Evolutionary conservation across 2,329 filamentous ascomycete species (phyloP), one percentile per base, ranked within the genome.

Genomic region (Alternaria metachromatica): DNA sequence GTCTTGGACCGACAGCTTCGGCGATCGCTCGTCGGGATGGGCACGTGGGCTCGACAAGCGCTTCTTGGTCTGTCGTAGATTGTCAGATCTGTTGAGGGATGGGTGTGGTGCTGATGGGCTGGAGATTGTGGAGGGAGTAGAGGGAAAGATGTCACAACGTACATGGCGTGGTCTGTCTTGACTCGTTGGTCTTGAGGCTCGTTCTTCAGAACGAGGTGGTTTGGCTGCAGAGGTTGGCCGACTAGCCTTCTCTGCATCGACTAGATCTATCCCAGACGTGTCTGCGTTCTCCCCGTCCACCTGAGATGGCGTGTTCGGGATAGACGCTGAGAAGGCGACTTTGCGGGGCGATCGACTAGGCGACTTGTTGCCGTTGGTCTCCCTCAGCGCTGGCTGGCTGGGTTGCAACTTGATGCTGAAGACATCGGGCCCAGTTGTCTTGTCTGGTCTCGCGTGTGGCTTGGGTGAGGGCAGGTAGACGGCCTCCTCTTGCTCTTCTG

Each of bases 1-100:
- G 60, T 85, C 82, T 60, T 82, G 77, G 55, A 84, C 78, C 4
- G 81, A 83, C 59, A 84, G 67, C 70, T 78, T 83, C 43, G 73
- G 78, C 58, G 68, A 81, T 57, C 71, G 76, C 67, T 79, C 79
- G 12, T 80, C 80, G 33, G 73, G 74, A 55, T 81, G 80, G 15
- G 74, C 69, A 55, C 72, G 72, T 60, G 79, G 76, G 55, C 79
- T 80, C 6, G 79, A 81, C 20, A 72, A 73, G 21, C 79, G 76
- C 64, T 82, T 82, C 51, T 72, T 77, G 26, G 74, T 70, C 76
- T 80, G 76, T 55, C 63, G 67, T 25, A 69, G 69, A 26, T 77
- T 74, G 55, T 81, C 72, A 73, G 73, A 69, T 13, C 20, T 41
- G 49, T 55, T 43, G 18, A 54, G 20, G 20, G 33, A 55, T 45